A percentile compares a stretch with the other conserved stretches of the same genome.
These are phyloP conservation scores for Leptomonas seymouri DNA, from an alignment of 208 protist genomes.

Conservation along the genomic window DNA sequence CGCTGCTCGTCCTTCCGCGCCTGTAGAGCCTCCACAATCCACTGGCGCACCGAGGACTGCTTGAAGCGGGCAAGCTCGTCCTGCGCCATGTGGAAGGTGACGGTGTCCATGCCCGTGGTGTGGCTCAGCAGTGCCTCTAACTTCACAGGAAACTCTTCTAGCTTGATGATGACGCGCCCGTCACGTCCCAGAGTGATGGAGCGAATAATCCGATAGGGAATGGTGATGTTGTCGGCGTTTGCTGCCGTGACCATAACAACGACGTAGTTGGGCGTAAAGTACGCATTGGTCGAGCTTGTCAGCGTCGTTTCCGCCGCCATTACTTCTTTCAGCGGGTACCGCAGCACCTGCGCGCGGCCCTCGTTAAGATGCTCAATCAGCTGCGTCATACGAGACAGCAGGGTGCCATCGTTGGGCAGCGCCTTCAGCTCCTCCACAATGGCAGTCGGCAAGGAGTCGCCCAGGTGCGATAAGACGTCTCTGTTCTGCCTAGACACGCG, in stretches of 20 bases:
- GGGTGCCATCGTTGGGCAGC: slow-evolving; percentile 73
- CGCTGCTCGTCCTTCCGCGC: slow-evolving; percentile 42
- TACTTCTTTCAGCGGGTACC: slow-evolving; percentile 65
- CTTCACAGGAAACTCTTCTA: slow-evolving; percentile 86
- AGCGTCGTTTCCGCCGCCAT: slow-evolving; percentile 72
- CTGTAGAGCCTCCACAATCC: slow-evolving; percentile 75
- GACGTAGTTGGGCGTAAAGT: slow-evolving; percentile 86
- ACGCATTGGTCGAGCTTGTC: slow-evolving; percentile 61
- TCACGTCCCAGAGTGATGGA: slow-evolving; percentile 83
- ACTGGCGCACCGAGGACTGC: slow-evolving; percentile 73
- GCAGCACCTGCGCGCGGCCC: slow-evolving; percentile 57
- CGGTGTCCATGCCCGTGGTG: slow-evolving; percentile 75
- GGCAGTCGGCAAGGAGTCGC: slow-evolving; percentile 32
- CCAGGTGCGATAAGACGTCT: slow-evolving; percentile 49
- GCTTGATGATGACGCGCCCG: slow-evolving; percentile 74
- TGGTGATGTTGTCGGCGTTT: slow-evolving; percentile 88
- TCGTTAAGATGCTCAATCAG: slow-evolving; percentile 75
- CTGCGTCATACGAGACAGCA: slow-evolving; percentile 74
- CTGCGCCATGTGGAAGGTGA: slow-evolving; percentile 66
- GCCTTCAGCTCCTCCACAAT: slow-evolving; percentile 53
- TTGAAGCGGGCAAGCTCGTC: slow-evolving; percentile 73
- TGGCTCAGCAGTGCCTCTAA: slow-evolving; percentile 78
- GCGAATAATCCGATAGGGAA: slow-evolving; percentile 82
- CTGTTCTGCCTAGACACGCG: slow-evolving; percentile 81
- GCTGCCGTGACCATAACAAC: slow-evolving; percentile 75